A percentile compares a stretch with the other conserved stretches of the same genome.
These are phyloP conservation scores for Theobroma grandiflorum DNA, from an alignment of 441 rosid species.

Conservation along the genomic window DNA sequence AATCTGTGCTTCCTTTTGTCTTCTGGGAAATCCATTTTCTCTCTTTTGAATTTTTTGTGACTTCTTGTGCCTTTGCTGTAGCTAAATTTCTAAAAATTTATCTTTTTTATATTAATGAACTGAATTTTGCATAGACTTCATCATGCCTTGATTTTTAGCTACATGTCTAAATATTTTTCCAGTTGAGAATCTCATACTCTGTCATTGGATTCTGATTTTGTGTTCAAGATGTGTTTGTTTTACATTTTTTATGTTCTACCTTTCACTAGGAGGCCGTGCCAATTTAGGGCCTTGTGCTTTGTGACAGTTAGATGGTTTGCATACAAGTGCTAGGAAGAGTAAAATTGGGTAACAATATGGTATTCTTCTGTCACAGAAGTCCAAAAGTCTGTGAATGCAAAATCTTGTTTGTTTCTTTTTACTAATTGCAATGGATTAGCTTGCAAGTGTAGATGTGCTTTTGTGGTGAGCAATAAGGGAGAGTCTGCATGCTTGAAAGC, in stretches of 20 bases:
- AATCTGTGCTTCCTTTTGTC: neutral
- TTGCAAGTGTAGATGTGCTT: neutral
- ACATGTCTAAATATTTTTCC: neutral
- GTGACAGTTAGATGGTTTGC: neutral
- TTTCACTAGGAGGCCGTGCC: neutral
- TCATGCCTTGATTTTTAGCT: neutral
- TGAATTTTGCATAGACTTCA: neutral
- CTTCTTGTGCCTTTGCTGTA: neutral
- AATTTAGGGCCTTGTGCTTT: slow-evolving; percentile 7
- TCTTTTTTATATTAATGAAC: neutral
- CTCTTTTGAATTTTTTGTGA: neutral
- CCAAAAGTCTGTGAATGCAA: neutral
- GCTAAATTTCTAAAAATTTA: neutral
- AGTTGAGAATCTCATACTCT: neutral
- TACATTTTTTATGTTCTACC: neutral
- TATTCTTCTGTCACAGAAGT: neutral
- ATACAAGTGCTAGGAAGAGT: neutral
- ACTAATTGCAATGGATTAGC: neutral
- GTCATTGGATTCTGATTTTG: slow-evolving; percentile 11
- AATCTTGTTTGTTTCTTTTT: neutral
- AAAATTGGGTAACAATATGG: neutral
- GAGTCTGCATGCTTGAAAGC: slow-evolving; percentile 1
- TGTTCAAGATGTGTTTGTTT: neutral
- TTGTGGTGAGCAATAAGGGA: neutral
- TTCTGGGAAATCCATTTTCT: neutral